These are phyloP conservation scores for Fagopyrum tataricum DNA, from an alignment of 148 eudicot genomes.

Conservation along the genomic window DNA sequence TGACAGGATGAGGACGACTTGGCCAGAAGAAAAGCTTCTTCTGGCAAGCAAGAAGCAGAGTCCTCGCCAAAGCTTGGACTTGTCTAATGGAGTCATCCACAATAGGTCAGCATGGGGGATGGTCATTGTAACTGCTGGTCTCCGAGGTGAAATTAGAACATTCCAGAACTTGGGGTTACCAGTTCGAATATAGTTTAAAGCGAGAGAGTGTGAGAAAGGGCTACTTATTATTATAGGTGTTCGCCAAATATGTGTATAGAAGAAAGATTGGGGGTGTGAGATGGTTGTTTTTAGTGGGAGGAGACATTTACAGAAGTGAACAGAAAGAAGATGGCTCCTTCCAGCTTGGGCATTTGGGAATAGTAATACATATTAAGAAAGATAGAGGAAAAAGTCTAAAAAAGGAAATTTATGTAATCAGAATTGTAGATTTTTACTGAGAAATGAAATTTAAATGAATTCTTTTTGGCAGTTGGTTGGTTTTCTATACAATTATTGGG, in stretches of 20 bases:
- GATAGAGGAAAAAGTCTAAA: not conserved
- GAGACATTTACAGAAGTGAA: not conserved
- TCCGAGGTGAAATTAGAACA: conserved; percentile 72
- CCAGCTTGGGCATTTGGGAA: conserved; percentile 22
- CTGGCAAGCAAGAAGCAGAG: conserved; percentile 47
- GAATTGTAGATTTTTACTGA: conserved; percentile 2
- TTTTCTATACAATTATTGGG: not conserved
- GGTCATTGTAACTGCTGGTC: conserved; percentile 84
- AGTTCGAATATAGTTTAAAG: conserved; percentile 39
- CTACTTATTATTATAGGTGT: not conserved
- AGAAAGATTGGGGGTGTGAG: conserved; percentile 40
- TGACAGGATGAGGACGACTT: conserved; percentile 75
- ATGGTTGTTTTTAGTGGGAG: conserved; percentile 24
- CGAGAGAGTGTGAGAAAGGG: not conserved
- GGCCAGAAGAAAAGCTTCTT: conserved; percentile 91
- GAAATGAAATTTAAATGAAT: not conserved
- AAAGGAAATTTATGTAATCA: not conserved
- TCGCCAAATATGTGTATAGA: conserved; percentile 54
- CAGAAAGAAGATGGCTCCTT: conserved; percentile 5
- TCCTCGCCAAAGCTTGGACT: conserved; percentile 67
- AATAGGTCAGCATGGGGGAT: conserved; percentile 82
- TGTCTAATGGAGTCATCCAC: conserved; percentile 44
- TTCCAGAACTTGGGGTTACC: conserved; percentile 92
- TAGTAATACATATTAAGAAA: conserved; percentile 12
- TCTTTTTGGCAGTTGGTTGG: conserved; percentile 2